Percentiles rank a stretch among this genome's conserved stretches.
Evolutionary conservation across 768 basidiomycete genomes (phyloP).

Genomic region (Amanita jacksonii): DNA sequence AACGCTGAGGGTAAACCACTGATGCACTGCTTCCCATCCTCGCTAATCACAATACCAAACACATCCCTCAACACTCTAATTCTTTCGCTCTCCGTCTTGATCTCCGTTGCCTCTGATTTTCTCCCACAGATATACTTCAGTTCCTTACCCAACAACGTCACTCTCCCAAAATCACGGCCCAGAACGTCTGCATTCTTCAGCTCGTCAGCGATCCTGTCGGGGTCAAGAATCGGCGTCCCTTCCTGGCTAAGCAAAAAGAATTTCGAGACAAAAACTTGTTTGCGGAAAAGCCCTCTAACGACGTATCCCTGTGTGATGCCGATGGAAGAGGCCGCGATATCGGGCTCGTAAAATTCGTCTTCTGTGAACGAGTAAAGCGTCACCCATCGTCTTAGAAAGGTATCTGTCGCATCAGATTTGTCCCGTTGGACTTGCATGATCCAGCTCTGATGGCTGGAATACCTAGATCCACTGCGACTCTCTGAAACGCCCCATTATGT

Average conservation of each 20-base stretch:
- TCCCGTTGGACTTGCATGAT: constrained; percentile 14
- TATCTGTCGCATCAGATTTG: constrained; percentile 1
- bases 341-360: constrained; percentile 18
- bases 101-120: background rate
- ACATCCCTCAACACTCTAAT: constrained; percentile 7
- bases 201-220: background rate
- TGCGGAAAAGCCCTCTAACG: constrained; percentile 15
- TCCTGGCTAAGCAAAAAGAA: constrained; percentile 17
- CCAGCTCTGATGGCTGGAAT: too few species aligned
- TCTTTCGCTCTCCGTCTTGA: background rate
- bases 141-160: background rate
- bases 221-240: background rate
- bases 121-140: background rate
- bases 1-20: constrained; percentile 1
- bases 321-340: constrained; percentile 20
- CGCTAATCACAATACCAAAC: constrained; percentile 11
- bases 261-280: constrained; percentile 18
- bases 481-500: too few species aligned
- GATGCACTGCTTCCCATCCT: constrained; percentile 4
- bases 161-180: background rate
- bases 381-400: constrained; percentile 13
- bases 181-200: background rate
- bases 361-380: constrained; percentile 21
- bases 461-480: background rate
- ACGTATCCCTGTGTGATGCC: constrained; percentile 14